Percentiles rank a stretch among this genome's conserved stretches.
Conservation (phyloP, 2,329 filamentous ascomycete species). For the Phaeophleospora eucalypticola region DNA sequence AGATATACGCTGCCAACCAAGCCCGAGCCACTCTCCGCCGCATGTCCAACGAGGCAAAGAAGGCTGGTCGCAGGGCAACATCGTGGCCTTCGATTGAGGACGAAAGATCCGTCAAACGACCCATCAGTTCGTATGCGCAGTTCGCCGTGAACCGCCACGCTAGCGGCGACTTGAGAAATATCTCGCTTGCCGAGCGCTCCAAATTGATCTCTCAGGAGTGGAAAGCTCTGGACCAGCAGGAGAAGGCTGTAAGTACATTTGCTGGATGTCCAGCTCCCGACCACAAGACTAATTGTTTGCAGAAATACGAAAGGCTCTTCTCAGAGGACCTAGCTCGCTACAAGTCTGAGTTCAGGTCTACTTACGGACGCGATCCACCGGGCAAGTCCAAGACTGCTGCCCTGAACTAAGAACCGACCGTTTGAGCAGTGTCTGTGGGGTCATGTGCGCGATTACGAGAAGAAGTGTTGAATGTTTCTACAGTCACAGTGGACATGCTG, state of each 20-base stretch:
- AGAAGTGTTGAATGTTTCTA: not conserved
- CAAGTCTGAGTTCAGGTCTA: constrained; percentile 10
- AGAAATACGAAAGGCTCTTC: constrained; percentile 17
- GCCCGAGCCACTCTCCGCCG: constrained; percentile 46
- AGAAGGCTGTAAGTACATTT: constrained; percentile 44
- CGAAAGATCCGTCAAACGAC: constrained; percentile 49
- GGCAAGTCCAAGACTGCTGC: not conserved
- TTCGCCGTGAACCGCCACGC: constrained; percentile 46
- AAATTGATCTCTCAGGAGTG: constrained; percentile 47
- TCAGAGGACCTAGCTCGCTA: constrained; percentile 13
- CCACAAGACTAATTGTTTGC: constrained; percentile 3
- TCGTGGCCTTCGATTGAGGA: constrained; percentile 46
- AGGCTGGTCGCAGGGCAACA: constrained; percentile 6
- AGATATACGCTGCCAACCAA: constrained; percentile 57
- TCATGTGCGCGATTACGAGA: no score
- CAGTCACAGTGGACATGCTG: not conserved
- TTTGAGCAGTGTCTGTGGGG: no score
- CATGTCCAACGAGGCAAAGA: constrained; percentile 6
- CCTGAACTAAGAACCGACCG: no score
- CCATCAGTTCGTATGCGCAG: constrained; percentile 36
- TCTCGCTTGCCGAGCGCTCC: constrained; percentile 38
- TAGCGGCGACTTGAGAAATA: constrained; percentile 50
- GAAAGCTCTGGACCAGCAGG: constrained; percentile 42
- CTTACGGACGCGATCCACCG: constrained; percentile 25
- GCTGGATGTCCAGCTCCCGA: not conserved